Conservation (phyloP, 257 asterid species). For the Jaltomata sinuosa region DNA sequence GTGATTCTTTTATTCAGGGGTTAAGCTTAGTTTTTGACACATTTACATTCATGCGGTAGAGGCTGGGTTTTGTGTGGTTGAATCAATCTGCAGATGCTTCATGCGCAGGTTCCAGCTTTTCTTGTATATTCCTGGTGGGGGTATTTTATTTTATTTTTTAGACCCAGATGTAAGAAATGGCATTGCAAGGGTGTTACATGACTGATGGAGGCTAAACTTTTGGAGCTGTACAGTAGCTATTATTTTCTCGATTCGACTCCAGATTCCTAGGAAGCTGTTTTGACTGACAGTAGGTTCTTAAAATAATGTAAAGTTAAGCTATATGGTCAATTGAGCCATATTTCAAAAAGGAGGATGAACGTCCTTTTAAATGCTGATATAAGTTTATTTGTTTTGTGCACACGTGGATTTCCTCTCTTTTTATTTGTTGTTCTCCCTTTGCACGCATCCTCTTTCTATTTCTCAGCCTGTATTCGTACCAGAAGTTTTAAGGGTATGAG, state of each 20-base stretch:
- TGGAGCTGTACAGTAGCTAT: constrained; percentile 2
- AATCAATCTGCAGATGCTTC: background rate
- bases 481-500: too few relatives aligned
- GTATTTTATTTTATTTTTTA: background rate
- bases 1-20: background rate
- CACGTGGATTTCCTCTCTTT: background rate
- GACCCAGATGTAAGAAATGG: background rate
- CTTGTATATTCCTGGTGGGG: background rate
- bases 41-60: background rate
- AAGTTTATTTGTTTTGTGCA: background rate
- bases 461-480: background rate
- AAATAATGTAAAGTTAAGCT: background rate
- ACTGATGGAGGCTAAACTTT: background rate
- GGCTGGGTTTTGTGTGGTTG: background rate
- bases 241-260: background rate
- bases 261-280: background rate
- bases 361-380: background rate
- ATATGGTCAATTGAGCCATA: background rate
- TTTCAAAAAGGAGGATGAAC: background rate
- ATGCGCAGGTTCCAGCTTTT: background rate
- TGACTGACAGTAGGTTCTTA: background rate
- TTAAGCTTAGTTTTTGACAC: background rate
- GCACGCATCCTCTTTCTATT: background rate
- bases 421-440: background rate
- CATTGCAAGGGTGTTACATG: background rate